Evolutionary conservation across 192 early-diverging fungal genomes (phyloP).

Genomic region (Phycomyces nitens): DNA sequence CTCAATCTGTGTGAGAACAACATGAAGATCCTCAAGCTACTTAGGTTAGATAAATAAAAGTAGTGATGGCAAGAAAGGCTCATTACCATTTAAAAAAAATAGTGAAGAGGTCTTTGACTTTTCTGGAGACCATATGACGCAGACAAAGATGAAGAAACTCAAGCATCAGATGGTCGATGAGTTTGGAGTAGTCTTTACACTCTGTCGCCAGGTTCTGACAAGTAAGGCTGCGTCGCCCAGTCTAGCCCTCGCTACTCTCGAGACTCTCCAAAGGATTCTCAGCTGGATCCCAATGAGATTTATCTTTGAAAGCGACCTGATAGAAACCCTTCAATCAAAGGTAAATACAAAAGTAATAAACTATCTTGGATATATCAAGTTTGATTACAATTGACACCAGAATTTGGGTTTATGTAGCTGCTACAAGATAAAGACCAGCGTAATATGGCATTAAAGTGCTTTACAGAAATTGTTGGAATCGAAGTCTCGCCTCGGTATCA

Average conservation of each 20-base stretch:
- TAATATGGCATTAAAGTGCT: conserved; percentile 12
- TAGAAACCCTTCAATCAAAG: conserved; percentile 9
- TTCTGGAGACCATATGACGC: conserved; percentile 16
- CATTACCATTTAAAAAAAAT: not conserved
- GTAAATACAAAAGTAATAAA: not conserved
- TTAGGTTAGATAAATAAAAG: conserved; percentile 10
- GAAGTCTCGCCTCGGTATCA: conserved; percentile 6
- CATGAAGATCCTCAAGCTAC: conserved; percentile 19
- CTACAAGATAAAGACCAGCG: conserved; percentile 1
- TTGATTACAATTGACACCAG: too few relatives aligned
- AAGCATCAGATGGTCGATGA: conserved; percentile 19
- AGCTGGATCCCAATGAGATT: conserved; percentile 21
- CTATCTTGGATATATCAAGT: not conserved
- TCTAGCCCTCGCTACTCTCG: conserved; percentile 2
- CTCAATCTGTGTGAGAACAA: conserved; percentile 25
- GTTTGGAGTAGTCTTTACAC: conserved; percentile 10
- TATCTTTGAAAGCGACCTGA: conserved; percentile 12
- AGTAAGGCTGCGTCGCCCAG: not conserved
- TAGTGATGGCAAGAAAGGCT: not conserved
- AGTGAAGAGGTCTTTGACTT: conserved; percentile 30
- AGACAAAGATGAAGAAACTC: conserved; percentile 22
- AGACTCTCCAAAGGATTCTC: conserved; percentile 7
- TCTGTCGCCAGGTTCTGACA: conserved; percentile 10
- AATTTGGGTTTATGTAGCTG: not conserved
- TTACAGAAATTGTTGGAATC: conserved; percentile 14